Percentiles rank a stretch among this genome's conserved stretches.
Evolutionary conservation across 345 rosid genomes (phyloP).

Genomic region (Brassica carinata): DNA sequence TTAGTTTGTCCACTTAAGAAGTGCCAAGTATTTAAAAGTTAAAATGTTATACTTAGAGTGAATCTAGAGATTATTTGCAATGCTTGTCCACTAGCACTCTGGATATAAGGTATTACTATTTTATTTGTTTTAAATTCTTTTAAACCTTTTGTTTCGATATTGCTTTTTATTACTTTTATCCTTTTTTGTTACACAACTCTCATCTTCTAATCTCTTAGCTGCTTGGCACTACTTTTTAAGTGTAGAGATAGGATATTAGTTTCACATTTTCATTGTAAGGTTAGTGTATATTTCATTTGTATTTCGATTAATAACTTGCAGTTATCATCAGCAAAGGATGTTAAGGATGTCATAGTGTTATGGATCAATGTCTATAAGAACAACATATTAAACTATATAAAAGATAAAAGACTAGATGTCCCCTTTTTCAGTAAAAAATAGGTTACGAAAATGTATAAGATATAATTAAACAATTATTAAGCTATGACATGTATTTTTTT

Average conservation of each 20-base stretch:
- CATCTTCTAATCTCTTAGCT: slow-evolving; percentile 18
- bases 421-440: not conserved
- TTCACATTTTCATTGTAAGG: slow-evolving; percentile 11
- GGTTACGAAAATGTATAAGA: not conserved
- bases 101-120: slow-evolving; percentile 31
- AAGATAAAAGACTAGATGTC: not conserved
- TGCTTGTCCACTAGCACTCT: slow-evolving; percentile 33
- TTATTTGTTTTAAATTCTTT: slow-evolving; percentile 18
- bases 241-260: not conserved
- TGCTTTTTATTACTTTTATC: slow-evolving; percentile 14
- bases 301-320: not conserved
- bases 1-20: slow-evolving; percentile 16
- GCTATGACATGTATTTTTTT: not conserved
- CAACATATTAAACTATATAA: not conserved
- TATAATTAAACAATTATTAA: not conserved
- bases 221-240: slow-evolving; percentile 7
- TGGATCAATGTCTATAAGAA: not conserved
- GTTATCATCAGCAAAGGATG: not conserved
- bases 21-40: slow-evolving; percentile 13
- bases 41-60: slow-evolving; percentile 16
- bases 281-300: slow-evolving; percentile 6
- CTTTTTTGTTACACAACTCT: slow-evolving; percentile 6
- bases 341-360: not conserved
- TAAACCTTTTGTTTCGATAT: slow-evolving; percentile 31
- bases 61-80: slow-evolving; percentile 39